Base-by-base conservation (phyloP, 1,139 yeast genomes). In the Taiozyma onychis region DNA sequence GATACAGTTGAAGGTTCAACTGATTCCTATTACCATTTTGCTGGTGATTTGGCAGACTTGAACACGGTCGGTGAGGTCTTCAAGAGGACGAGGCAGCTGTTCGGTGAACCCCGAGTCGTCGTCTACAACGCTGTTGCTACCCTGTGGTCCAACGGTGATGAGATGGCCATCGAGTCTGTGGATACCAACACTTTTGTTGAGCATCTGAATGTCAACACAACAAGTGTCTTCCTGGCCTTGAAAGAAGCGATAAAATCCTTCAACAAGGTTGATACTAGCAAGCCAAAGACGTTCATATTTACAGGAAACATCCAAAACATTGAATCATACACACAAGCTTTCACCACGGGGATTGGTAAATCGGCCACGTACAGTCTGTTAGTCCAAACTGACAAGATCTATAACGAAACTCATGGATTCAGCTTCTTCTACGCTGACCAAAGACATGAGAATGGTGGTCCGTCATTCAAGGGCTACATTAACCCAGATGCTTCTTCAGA, bases 251-350 rank as follows among this genome's bases (percentile, higher is more conserved):
- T 39, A 10, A 28, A 30, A 14, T 35, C 45, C 11, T 46, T 43
- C 24, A 35, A 21, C 4, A 43, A 39, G 9, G 37, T 39, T 16
- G 10, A 28, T n/a, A 10, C 34, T 5, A 13, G 11, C 4, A 48
- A 48, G 26, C 49, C 49, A 32, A 47, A 47, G 21, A 18, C 45
- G 8, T 48, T 44, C 43, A 48, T 48, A 24, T 44, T 14, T 10
- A 48, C 50, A 3, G 50, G 50, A n/a, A 48, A 48, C 21, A 35
- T 28, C 9, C 50, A 48, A 44, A 44, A 44, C 18, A 4, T 48
- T 4, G 13, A 10, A 11, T 42, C 50, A 11, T 41, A 41, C 32
- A 43, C 50, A 10, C 5, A 13, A 2, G 7, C 44, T 28, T 21
- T 14, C 11, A 34, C 47, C 11, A 7, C 24, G 11, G 50, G 50